phyloP scores from a whole-genome alignment of 2,329 filamentous ascomycete species.

The Pyricularia sp. region DNA sequence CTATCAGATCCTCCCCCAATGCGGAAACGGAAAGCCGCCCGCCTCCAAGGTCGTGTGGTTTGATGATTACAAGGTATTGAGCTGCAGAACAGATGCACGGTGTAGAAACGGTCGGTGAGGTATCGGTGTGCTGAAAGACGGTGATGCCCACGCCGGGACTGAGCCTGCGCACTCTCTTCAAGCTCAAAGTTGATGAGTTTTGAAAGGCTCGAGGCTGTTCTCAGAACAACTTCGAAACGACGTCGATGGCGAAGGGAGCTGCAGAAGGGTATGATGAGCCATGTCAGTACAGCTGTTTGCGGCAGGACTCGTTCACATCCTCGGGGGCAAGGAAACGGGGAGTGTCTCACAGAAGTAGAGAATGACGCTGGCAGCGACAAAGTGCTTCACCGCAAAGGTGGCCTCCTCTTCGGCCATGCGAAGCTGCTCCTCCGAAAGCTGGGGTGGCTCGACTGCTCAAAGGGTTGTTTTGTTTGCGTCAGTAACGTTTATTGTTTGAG shows the following conservation, averaged over 20 bases:
- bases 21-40: not conserved
- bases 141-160: not conserved
- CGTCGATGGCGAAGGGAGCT: constrained; percentile 52
- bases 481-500: not conserved
- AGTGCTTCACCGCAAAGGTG: constrained; percentile 56
- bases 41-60: not conserved
- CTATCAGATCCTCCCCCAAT: not conserved
- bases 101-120: too few relatives aligned
- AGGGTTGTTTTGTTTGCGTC: not conserved
- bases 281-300: not conserved
- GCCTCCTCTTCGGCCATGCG: constrained; percentile 60
- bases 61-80: not conserved
- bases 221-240: constrained; percentile 24
- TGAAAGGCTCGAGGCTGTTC: not conserved
- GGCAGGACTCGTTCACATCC: not conserved
- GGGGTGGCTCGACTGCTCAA: constrained; percentile 54
- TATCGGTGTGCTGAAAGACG: not conserved
- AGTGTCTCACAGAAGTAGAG: constrained; percentile 65
- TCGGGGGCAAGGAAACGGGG: not conserved
- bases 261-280: not conserved
- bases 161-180: not conserved
- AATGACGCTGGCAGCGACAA: constrained; percentile 53
- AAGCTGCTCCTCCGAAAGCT: constrained; percentile 62
- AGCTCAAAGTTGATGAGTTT: not conserved
- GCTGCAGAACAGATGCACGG: not conserved